phyloP scores from a whole-genome alignment of 1,139 yeast species.

The Saccharomyces hybrid region DNA sequence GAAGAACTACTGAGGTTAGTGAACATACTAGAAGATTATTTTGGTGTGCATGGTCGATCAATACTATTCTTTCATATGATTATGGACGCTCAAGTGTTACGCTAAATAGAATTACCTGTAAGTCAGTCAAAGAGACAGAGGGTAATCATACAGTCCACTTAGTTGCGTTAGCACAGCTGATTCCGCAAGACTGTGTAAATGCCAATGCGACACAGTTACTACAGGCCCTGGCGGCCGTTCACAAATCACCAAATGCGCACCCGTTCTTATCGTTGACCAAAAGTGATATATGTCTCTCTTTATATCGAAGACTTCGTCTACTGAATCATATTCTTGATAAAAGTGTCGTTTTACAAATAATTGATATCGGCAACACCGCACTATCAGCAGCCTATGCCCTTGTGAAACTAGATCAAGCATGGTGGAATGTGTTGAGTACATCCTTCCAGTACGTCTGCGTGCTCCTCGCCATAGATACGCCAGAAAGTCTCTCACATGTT shows the following conservation, averaged over 20 bases:
- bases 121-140: constrained; percentile 1
- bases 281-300: constrained; percentile 10
- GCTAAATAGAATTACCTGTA: constrained; percentile 6
- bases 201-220: neutral
- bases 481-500: constrained; percentile 9
- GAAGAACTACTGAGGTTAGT: neutral
- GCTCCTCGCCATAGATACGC: constrained; percentile 10
- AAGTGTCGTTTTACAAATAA: constrained; percentile 6
- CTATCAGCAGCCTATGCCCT: constrained; percentile 6
- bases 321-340: constrained; percentile 7
- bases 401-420: constrained; percentile 4
- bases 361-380: constrained; percentile 6
- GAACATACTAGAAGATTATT: constrained; percentile 8
- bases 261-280: constrained; percentile 8
- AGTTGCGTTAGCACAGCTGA: neutral
- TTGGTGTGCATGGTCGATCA: constrained; percentile 11
- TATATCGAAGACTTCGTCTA: constrained; percentile 9
- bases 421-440: constrained; percentile 11
- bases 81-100: constrained; percentile 9
- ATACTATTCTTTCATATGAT: constrained; percentile 8
- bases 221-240: neutral
- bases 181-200: neutral
- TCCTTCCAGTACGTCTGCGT: constrained; percentile 10
- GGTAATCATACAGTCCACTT: neutral
- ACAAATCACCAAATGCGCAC: constrained; percentile 5